Evolutionary conservation across 495 filamentous ascomycete genomes (phyloP), one percentile per base, ranked within the genome.

Genomic region (Clavariopsis aquatica): DNA sequence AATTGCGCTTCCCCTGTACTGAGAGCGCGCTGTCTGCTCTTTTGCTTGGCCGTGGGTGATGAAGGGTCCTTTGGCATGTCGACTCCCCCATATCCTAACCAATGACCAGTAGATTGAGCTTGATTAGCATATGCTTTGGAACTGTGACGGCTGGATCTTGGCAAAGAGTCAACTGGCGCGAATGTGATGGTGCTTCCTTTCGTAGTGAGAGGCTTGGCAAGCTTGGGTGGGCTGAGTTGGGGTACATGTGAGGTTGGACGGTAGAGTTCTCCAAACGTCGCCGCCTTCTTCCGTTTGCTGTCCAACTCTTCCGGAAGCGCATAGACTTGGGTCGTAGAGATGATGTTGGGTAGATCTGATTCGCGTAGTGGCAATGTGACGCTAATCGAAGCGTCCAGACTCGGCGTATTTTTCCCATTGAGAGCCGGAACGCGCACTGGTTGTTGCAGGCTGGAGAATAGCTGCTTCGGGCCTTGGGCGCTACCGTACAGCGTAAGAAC

Each of bases 181-280:
- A 87, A 90, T 17, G 78, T 83, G 46, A 92, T 77, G 9, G 80
- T 80, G 20, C 80, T 81, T 22, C 82, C 83, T 60, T 85, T 83
- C 4, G 85, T 87, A 2, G 78, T 76, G 19, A 82, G 82, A 52
- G 81, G 80, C 65, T 86, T 89, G 4, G 85, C 83, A 20, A 82
- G 82, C 71, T 86, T 89, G 0, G 92, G 92, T 22, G 89, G 89
- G 54, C 88, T 84, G 24, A 95, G 73, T 20, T 83, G 81, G 13
- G 87, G 84, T 5, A 93, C 74, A 41, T 78, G 83, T 31, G 85
- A 66, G 7, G 91, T 88, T 22, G 91, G 83, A 6, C 87, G 82
- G 75, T 96, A 97, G 1, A 92, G 75, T 52, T 96, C 89, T 19
- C 89, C 90, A 28, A 97, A 80, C 0, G 90, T 95, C 29, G 81